Evolutionary conservation across 345 rosid genomes (phyloP).

Genomic region (Jatropha curcas): DNA sequence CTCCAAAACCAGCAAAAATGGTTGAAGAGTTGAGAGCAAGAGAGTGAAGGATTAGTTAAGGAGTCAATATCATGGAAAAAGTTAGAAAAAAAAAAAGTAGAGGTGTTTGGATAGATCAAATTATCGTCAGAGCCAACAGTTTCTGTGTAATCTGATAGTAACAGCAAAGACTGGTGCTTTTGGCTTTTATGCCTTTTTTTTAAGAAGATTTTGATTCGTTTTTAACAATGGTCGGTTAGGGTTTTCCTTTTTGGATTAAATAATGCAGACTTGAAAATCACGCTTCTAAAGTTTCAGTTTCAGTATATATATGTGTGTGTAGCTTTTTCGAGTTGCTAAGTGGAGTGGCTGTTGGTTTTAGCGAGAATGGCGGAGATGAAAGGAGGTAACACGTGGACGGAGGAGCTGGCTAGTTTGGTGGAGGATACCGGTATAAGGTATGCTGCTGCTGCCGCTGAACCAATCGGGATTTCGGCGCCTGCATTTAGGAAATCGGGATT

Average conservation of each 20-base stretch:
- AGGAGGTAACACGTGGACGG: constrained; percentile 67
- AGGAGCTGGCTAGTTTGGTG: constrained; percentile 63
- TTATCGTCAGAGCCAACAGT: constrained; percentile 40
- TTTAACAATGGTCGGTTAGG: constrained; percentile 41
- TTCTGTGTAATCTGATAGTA: constrained; percentile 29
- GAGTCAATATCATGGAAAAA: constrained; percentile 32
- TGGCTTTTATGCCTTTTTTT: constrained; percentile 12
- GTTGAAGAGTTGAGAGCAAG: constrained; percentile 1
- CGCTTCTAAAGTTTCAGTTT: constrained; percentile 59
- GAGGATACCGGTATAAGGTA: constrained; percentile 48
- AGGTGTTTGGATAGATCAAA: constrained; percentile 11
- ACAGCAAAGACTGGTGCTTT: constrained; percentile 13
- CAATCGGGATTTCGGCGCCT: constrained; percentile 33
- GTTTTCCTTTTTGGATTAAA: constrained; percentile 21
- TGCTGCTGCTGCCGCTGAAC: constrained; percentile 33
- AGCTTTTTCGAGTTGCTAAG: background rate
- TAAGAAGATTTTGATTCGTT: constrained; percentile 39
- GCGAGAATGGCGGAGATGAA: constrained; percentile 61
- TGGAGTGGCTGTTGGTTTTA: background rate
- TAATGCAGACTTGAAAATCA: constrained; percentile 47
- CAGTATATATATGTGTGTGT: constrained; percentile 18
- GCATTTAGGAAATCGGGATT: constrained; percentile 21
- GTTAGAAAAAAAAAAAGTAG: background rate
- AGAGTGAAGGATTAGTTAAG: constrained; percentile 9
- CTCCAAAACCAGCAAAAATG: constrained; percentile 1